Base-by-base conservation (phyloP, 805 yeast genomes). In the Torulaspora delbrueckii region DNA sequence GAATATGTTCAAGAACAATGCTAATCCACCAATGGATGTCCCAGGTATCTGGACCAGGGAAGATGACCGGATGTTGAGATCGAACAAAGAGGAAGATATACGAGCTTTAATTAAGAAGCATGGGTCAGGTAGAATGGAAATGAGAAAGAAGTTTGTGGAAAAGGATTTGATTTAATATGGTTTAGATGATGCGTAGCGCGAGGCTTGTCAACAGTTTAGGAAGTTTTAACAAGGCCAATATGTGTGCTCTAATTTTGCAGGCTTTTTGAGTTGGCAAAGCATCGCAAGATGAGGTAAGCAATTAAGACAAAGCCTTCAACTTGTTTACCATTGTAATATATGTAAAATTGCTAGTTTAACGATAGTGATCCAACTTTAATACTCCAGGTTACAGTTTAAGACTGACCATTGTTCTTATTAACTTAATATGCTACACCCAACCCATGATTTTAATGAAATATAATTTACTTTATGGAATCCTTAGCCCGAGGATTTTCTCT, bases 21-120 rank as follows among this genome's bases (percentile, higher is more conserved):
- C 65, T 12, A 70, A 71, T 48, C 77, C 76, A 8, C 77, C 77
- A 30, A 51, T 54, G 43, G 58, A 69, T 42, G 67, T 66, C 7
- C 68, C 71, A n/a, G 76, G 76, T 42, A 67, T 73, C 36, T 73
- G 76, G 76, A 71, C 75, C 2, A 54, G 64, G 23, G 71, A 68
- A 38, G 75, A 73, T 59, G 76, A 73, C 50, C 65, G 57, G 13
- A 59, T 62, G 50, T 52, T 72, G 43, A 66, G 59, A 41, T 47
- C 60, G 22, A 62, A 59, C 19, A 64, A 62, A 33, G 64, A 58
- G n/a, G 69, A 65, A 3, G 68, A 68, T 31, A 34, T 69, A 41
- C 63, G 62, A 25, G 50, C 56, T 34, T 48, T 72, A 46, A 59
- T 56, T 16, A 63, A 61, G 45, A 62, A 71, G 44, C 76, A 72